Evolutionary conservation across 805 yeast genomes (phyloP).

Genomic region (Cyberlindnera xishuangbannaensis): DNA sequence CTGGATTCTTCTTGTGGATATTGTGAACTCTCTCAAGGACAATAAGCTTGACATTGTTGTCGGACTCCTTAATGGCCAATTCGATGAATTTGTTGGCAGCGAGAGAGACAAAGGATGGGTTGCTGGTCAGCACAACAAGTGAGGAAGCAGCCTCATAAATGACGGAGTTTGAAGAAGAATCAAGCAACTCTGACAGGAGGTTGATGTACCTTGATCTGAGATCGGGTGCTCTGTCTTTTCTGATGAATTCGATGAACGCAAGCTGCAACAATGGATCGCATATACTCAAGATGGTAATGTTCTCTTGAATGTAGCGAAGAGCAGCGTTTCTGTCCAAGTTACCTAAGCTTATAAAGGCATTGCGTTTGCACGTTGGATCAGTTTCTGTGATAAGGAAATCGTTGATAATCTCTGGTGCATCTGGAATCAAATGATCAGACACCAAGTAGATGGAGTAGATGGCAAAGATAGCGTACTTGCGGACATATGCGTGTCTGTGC

Average conservation of each 20-base stretch:
- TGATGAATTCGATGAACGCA: constrained; percentile 85
- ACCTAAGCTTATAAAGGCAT: constrained; percentile 86
- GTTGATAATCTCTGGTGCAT: constrained; percentile 81
- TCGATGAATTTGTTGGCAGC: constrained; percentile 87
- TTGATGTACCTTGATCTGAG: constrained; percentile 67
- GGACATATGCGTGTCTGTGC: constrained; percentile 95
- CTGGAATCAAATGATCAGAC: constrained; percentile 86
- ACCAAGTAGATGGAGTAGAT: constrained; percentile 75
- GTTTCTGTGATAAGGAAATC: constrained; percentile 74
- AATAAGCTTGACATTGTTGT: constrained; percentile 89
- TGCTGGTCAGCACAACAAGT: constrained; percentile 52
- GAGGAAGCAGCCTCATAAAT: constrained; percentile 90
- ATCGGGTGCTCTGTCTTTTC: constrained; percentile 66
- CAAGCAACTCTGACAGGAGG: constrained; percentile 67
- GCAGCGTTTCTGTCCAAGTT: constrained; percentile 82
- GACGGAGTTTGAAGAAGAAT: constrained; percentile 62
- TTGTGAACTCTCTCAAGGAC: constrained; percentile 82
- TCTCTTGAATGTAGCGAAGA: constrained; percentile 71
- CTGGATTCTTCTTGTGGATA: constrained; percentile 69
- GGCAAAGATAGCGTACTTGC: constrained; percentile 95
- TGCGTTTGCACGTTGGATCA: constrained; percentile 91
- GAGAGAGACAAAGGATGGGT: constrained; percentile 60
- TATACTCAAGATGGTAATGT: constrained; percentile 50
- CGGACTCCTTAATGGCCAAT: constrained; percentile 87
- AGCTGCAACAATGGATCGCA: constrained; percentile 83